A percentile compares a stretch with the other conserved stretches of the same genome.
These are phyloP conservation scores for Penicillium longicatenatum DNA, from an alignment of 495 filamentous ascomycete genomes.

Conservation along the genomic window DNA sequence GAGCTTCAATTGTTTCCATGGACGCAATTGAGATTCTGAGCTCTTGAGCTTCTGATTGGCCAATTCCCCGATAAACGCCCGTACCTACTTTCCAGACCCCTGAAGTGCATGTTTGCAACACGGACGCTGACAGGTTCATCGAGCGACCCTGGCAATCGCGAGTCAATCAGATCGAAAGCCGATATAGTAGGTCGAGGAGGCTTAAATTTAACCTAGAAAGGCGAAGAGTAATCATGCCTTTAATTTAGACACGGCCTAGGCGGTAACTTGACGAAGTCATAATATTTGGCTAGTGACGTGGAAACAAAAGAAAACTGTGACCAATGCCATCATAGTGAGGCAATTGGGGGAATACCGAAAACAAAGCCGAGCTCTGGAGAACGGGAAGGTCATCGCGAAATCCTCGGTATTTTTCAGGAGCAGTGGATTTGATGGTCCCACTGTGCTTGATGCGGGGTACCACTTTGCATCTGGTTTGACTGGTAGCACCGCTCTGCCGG, in stretches of 20 bases:
- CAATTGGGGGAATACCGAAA: neutral
- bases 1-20: neutral
- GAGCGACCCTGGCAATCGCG: neutral
- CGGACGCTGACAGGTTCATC: neutral
- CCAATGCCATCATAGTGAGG: neutral
- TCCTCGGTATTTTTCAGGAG: neutral
- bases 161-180: neutral
- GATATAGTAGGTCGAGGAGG: neutral
- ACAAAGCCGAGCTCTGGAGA: neutral
- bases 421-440: neutral
- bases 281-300: neutral
- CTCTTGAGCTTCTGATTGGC: slow-evolving; percentile 32
- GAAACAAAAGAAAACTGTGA: neutral
- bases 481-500: neutral
- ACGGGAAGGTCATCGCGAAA: neutral
- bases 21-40: neutral
- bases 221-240: neutral
- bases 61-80: slow-evolving; percentile 36
- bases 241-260: neutral
- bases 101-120: neutral
- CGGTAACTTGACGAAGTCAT: neutral
- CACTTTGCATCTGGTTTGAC: neutral
- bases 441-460: neutral
- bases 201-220: neutral
- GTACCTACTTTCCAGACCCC: slow-evolving; percentile 5